Percentiles rank a stretch among this genome's conserved stretches.
Evolutionary conservation across 352 stramenopile genomes (phyloP).

Genomic region (Pythium vanterpoolii): DNA sequence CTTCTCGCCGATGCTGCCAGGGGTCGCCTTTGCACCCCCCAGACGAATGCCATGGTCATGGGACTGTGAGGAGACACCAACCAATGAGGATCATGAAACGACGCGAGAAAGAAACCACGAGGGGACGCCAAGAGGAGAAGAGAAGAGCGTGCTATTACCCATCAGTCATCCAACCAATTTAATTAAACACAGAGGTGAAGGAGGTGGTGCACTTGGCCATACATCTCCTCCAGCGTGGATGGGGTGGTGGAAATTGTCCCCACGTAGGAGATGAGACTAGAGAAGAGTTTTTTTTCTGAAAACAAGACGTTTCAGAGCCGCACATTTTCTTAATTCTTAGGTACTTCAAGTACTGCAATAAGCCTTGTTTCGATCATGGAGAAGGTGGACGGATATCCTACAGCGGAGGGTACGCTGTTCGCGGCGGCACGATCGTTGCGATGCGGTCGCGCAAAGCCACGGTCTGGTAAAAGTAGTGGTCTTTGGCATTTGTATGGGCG

Average conservation of each 20-base stretch:
- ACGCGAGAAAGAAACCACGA: not conserved
- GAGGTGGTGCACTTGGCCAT: not conserved
- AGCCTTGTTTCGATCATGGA: no score
- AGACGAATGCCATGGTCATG: not conserved
- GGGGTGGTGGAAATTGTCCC: no score
- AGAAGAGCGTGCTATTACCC: no score
- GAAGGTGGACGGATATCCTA: no score
- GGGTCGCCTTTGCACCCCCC: not conserved
- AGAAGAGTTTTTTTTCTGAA: not conserved
- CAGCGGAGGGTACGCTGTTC: slow-evolving; percentile 15
- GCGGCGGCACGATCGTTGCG: slow-evolving; percentile 38
- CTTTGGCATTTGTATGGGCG: slow-evolving; percentile 60
- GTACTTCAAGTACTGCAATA: not conserved
- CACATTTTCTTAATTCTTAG: slow-evolving; percentile 8
- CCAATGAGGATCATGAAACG: no score
- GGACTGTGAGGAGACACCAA: not conserved
- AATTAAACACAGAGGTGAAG: not conserved
- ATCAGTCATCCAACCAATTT: no score
- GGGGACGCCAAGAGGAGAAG: not conserved
- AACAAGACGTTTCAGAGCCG: not conserved
- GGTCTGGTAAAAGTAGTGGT: slow-evolving; percentile 65
- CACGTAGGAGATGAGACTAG: no score
- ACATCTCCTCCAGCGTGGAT: not conserved
- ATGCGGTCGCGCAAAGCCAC: slow-evolving; percentile 52
- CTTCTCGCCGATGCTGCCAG: no score